phyloP scores from a whole-genome alignment of 148 eudicot genomes.

The Vaccinium vitisidaea region DNA sequence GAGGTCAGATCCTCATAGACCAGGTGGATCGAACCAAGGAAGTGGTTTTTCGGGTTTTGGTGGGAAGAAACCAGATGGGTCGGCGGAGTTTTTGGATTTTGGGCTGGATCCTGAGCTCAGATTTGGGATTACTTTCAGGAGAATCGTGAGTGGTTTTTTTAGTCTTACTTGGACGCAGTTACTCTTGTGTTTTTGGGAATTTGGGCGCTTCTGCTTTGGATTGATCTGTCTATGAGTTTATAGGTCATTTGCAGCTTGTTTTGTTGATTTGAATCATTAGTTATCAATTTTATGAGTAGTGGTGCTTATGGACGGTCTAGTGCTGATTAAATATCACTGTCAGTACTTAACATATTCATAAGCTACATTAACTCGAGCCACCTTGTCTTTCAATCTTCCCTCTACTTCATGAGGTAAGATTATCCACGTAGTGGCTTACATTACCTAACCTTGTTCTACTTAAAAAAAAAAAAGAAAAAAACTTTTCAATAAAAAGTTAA shows the following conservation, averaged over 20 bases:
- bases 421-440: no score
- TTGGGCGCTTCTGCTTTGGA: neutral
- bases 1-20: neutral
- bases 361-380: no score
- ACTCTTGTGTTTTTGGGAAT: neutral
- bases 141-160: conserved; percentile 50
- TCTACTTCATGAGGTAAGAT: no score
- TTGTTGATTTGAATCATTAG: neutral
- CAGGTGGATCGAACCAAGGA: conserved; percentile 9
- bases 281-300: no score
- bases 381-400: no score
- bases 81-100: conserved; percentile 36
- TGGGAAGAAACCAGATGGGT: conserved; percentile 27
- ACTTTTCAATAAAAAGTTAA: no score
- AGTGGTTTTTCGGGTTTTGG: neutral
- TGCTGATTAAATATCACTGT: no score
- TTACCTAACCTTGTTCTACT: no score
- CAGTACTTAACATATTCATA: no score
- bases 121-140: conserved; percentile 45
- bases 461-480: no score
- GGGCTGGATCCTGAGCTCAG: conserved; percentile 54
- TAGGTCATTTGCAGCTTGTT: neutral
- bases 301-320: no score
- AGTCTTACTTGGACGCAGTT: neutral
- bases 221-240: conserved; percentile 3